Base-by-base conservation (phyloP, 371 early-diverging fungal species). In the Syncephalastrum monosporum region DNA sequence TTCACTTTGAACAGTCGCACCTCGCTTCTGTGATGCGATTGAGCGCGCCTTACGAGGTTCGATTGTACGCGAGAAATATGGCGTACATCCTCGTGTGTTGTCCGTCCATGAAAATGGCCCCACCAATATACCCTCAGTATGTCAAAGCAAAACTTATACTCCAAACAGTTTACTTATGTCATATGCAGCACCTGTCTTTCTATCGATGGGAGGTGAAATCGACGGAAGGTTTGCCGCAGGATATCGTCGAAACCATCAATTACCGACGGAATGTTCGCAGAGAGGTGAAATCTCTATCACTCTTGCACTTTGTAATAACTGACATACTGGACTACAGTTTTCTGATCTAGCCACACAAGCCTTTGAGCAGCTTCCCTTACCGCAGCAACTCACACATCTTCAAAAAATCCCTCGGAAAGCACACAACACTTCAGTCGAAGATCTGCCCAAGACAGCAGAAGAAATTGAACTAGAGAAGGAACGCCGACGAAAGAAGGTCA, bases 131-230 rank as follows among this genome's bases (percentile, higher is more conserved):
- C 65, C 56, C 13, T 54, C 43, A 38, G 69, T 56, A 65, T n/a
- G 10, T 25, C 15, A 17, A n/a, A 53, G 14, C 1, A 41, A n/a
- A 6, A 15, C 24, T 21, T 47, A 6, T 3, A 50, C 5, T 43
- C 33, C 55, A 17, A 21, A 21, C 27, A 7, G 14, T 14, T 3
- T 43, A n/a, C 29, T 45, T 12, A 43, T 13, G 14, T 12, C 2
- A 15, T 12, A 46, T 33, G 38, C 56, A 77, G 74, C 71, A 75
- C 63, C 61, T 84, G 5, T 59, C 70, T 15, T 61, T 86, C 15
- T 68, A 56, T 48, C 70, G 86, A 15, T 85, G 86, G 86, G 85
- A 88, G 61, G 82, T 77, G 4, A 60, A 73, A 45, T 72, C 82
- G 63, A 59, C 77, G 3, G 50, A 71, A 13, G 56, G 49, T 2